These are phyloP conservation scores for Peziza echinospora DNA, from an alignment of 495 filamentous ascomycete genomes.

Conservation along the genomic window DNA sequence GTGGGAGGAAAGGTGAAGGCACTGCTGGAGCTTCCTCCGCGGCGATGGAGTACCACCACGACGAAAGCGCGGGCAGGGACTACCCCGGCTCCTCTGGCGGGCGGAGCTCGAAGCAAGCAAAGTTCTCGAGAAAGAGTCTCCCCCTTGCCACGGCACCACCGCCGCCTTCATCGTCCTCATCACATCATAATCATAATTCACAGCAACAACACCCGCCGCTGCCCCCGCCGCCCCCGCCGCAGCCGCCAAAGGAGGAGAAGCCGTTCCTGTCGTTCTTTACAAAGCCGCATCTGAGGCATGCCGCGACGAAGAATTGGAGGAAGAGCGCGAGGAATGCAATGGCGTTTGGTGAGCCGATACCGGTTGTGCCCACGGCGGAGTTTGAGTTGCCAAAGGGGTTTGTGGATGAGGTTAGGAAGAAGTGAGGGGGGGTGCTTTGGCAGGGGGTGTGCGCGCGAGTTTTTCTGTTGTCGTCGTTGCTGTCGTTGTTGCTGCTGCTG, in stretches of 20 bases:
- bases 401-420: slow-evolving; percentile 43
- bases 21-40: no score
- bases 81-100: no score
- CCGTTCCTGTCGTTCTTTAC: slow-evolving; percentile 73
- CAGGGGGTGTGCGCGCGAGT: slow-evolving; percentile 1
- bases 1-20: no score
- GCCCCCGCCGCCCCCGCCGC: slow-evolving; percentile 5
- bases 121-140: background rate
- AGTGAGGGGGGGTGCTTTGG: slow-evolving; percentile 10
- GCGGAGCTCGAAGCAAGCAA: no score
- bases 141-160: no score
- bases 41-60: no score
- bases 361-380: slow-evolving; percentile 43
- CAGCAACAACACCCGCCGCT: no score
- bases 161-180: no score
- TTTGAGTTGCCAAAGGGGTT: slow-evolving; percentile 56
- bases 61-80: no score
- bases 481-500: no score
- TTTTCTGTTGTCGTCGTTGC: no score
- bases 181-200: no score
- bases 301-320: slow-evolving; percentile 27
- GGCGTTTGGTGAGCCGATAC: slow-evolving; percentile 67
- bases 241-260: slow-evolving; percentile 25
- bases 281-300: slow-evolving; percentile 52
- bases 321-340: slow-evolving; percentile 18